These are phyloP conservation scores for Hydnomerulius pinastri DNA, from an alignment of 768 basidiomycete genomes.

Conservation along the genomic window DNA sequence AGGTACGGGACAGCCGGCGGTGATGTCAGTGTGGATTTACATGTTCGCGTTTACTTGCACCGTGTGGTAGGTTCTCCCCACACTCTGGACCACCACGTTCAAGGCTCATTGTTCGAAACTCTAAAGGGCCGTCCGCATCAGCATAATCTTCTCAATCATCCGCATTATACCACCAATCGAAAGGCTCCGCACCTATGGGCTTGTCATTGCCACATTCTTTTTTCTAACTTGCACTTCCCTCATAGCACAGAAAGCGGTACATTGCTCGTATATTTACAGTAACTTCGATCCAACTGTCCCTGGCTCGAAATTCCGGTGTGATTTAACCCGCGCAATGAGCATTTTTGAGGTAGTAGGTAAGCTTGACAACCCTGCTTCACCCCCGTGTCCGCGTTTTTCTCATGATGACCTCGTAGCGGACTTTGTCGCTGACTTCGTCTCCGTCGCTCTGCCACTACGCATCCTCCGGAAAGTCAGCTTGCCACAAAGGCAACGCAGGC, in stretches of 20 bases:
- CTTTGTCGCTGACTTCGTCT: background rate
- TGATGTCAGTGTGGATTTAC: constrained; percentile 17
- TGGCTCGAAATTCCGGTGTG: background rate
- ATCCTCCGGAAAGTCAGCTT: constrained; percentile 8
- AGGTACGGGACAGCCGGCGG: background rate
- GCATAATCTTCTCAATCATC: constrained; percentile 19
- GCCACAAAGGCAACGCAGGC: background rate
- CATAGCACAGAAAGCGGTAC: constrained; percentile 4
- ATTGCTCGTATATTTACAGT: background rate
- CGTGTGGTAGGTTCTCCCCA: constrained; percentile 15
- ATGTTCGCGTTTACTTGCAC: constrained; percentile 8
- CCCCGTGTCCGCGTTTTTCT: background rate
- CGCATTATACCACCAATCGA: constrained; percentile 16
- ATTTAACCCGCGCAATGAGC: background rate
- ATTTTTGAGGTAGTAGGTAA: constrained; percentile 10
- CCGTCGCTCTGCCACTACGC: constrained; percentile 2
- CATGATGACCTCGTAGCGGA: background rate
- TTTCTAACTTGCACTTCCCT: constrained; percentile 4
- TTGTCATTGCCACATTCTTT: constrained; percentile 11
- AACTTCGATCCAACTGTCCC: background rate
- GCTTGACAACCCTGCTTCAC: background rate
- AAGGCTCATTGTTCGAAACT: no score
- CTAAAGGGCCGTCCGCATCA: constrained; percentile 22
- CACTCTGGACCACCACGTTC: no score
- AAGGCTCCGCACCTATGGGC: constrained; percentile 8